Conservation (phyloP, 2,329 filamentous ascomycete genomes). For the Eutypa lata region DNA sequence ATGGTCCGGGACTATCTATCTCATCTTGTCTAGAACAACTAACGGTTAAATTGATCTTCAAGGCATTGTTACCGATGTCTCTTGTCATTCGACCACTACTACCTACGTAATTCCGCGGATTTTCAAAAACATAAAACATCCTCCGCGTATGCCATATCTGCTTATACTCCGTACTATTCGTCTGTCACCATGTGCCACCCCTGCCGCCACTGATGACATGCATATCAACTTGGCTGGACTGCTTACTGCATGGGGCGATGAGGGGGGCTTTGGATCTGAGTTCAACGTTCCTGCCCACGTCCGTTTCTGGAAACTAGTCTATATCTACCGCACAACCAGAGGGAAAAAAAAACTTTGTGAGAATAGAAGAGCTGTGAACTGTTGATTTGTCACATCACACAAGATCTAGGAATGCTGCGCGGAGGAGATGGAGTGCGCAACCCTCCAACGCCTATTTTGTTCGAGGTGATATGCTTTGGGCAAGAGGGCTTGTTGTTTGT, state of each 20-base stretch:
- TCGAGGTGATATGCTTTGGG: slow-evolving; percentile 17
- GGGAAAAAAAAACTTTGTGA: slow-evolving; percentile 7
- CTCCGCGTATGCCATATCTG: slow-evolving; percentile 12
- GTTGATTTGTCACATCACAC: slow-evolving; percentile 48
- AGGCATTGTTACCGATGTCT: no score
- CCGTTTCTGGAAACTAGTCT: slow-evolving; percentile 3
- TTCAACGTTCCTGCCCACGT: not conserved
- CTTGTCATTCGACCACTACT: no score
- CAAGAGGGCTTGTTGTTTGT: slow-evolving; percentile 21
- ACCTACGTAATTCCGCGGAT: not conserved
- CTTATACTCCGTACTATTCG: slow-evolving; percentile 11
- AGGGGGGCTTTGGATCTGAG: not conserved
- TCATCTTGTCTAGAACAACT: no score
- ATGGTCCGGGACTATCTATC: no score
- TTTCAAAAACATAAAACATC: slow-evolving; percentile 15
- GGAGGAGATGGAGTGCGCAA: slow-evolving; percentile 30
- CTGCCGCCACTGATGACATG: slow-evolving; percentile 25
- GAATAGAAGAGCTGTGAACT: slow-evolving; percentile 22
- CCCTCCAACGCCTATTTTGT: slow-evolving; percentile 21
- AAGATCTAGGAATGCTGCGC: slow-evolving; percentile 43
- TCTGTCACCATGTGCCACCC: slow-evolving; percentile 29
- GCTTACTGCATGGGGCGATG: slow-evolving; percentile 17
- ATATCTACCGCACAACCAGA: slow-evolving; percentile 1
- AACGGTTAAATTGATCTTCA: no score
- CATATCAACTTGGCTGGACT: slow-evolving; percentile 15